Evolutionary conservation across 805 yeast species (phyloP).

Genomic region (Wickerhamiella sergipiensis): DNA sequence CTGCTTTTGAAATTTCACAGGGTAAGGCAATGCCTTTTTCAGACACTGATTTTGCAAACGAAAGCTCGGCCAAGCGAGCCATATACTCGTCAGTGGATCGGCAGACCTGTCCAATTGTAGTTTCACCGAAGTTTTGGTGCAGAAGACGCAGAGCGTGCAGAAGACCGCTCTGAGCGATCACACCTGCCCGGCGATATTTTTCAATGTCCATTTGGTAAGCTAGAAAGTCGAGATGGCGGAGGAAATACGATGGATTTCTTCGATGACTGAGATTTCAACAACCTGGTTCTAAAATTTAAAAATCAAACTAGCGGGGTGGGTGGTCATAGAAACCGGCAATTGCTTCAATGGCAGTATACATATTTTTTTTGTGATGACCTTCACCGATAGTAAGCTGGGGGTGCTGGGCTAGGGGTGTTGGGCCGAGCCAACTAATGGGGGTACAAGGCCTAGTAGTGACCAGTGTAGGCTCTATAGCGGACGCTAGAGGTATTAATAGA

Average conservation of each 20-base stretch:
- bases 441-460: too few relatives aligned
- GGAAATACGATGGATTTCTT: neutral
- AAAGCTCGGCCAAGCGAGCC: conserved; percentile 41
- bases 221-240: neutral
- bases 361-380: too few relatives aligned
- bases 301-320: too few relatives aligned
- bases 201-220: conserved; percentile 29
- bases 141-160: conserved; percentile 51
- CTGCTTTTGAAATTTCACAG: conserved; percentile 76
- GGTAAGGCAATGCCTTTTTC: conserved; percentile 93
- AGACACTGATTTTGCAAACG: conserved; percentile 30
- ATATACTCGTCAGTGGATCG: conserved; percentile 68
- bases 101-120: conserved; percentile 49
- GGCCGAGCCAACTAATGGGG: too few relatives aligned
- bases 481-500: too few relatives aligned
- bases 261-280: neutral
- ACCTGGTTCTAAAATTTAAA: too few relatives aligned
- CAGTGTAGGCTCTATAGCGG: too few relatives aligned
- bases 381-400: too few relatives aligned
- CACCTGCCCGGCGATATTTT: conserved; percentile 82
- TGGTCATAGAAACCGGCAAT: too few relatives aligned
- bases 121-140: conserved; percentile 56
- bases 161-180: conserved; percentile 72
- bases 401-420: too few relatives aligned
- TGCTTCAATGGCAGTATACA: too few relatives aligned